Conservation (phyloP, 495 filamentous ascomycete genomes). For the Penicillium subrubescens region DNA sequence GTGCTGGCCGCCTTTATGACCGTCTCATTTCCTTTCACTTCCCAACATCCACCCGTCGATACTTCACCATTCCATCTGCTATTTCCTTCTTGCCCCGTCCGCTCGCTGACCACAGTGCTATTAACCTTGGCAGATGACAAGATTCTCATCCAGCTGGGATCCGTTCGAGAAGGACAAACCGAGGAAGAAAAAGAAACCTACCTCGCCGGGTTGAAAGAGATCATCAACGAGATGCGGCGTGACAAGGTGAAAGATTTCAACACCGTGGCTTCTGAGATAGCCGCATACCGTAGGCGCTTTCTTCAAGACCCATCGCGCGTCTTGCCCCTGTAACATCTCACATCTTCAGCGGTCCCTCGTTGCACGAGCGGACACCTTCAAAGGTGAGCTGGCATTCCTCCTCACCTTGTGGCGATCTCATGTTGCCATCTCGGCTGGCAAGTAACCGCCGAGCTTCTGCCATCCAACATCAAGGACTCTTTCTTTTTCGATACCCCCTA, state of each 20-base stretch:
- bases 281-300: conserved; percentile 75
- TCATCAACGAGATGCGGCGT: conserved; percentile 73
- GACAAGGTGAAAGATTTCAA: conserved; percentile 79
- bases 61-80: neutral
- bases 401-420: conserved; percentile 7
- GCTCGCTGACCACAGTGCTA: conserved; percentile 62
- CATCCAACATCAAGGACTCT: conserved; percentile 10
- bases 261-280: conserved; percentile 78
- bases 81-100: conserved; percentile 39
- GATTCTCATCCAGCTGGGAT: conserved; percentile 81
- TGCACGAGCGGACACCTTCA: conserved; percentile 14
- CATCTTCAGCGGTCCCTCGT: neutral
- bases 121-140: conserved; percentile 73
- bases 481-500: conserved; percentile 12
- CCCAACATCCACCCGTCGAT: neutral
- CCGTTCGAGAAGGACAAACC: conserved; percentile 66
- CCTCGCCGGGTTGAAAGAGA: conserved; percentile 70
- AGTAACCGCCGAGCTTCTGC: conserved; percentile 1
- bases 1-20: conserved; percentile 12
- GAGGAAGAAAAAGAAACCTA: conserved; percentile 72
- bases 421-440: neutral
- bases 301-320: conserved; percentile 56
- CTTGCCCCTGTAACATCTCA: conserved; percentile 47
- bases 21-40: conserved; percentile 17
- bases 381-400: conserved; percentile 38